A percentile compares a stretch with the other conserved stretches of the same genome.
Conservation (phyloP, 306 rosid species). For the Cucumis hystrix region DNA sequence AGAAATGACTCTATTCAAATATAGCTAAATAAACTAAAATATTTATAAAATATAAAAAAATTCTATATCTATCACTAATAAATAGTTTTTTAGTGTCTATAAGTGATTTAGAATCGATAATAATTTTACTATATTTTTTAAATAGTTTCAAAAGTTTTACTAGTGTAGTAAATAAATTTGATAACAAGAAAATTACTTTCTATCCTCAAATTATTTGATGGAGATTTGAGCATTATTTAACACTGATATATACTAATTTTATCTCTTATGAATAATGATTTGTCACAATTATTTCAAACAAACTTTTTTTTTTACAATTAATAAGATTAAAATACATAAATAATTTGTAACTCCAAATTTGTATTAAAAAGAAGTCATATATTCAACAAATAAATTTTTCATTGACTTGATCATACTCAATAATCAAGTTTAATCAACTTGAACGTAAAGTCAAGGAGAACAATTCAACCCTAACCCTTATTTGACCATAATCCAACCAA, state of each 20-base stretch:
- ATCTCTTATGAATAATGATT: not conserved
- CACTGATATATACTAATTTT: not conserved
- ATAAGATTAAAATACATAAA: not conserved
- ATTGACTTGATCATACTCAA: not conserved
- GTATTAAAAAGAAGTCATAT: not conserved
- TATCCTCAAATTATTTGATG: not conserved
- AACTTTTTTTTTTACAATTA: not conserved
- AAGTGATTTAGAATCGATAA: no score
- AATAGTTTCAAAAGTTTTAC: no score
- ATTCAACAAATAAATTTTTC: not conserved
- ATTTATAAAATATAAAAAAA: no score
- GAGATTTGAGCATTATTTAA: not conserved
- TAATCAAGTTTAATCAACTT: not conserved
- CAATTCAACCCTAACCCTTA: not conserved
- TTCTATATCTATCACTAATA: no score
- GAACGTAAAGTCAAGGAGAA: conserved; percentile 8
- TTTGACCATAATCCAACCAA: not conserved
- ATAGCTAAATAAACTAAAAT: no score
- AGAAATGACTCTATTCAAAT: not conserved
- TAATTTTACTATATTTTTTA: no score
- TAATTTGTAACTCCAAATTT: not conserved
- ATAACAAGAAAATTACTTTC: not conserved
- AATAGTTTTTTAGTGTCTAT: no score
- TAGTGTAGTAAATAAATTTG: not conserved
- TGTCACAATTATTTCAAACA: not conserved